A percentile compares a stretch with the other conserved stretches of the same genome.
These are phyloP conservation scores for Cantharellus anzutake DNA, from an alignment of 768 basidiomycete species.

Conservation along the genomic window DNA sequence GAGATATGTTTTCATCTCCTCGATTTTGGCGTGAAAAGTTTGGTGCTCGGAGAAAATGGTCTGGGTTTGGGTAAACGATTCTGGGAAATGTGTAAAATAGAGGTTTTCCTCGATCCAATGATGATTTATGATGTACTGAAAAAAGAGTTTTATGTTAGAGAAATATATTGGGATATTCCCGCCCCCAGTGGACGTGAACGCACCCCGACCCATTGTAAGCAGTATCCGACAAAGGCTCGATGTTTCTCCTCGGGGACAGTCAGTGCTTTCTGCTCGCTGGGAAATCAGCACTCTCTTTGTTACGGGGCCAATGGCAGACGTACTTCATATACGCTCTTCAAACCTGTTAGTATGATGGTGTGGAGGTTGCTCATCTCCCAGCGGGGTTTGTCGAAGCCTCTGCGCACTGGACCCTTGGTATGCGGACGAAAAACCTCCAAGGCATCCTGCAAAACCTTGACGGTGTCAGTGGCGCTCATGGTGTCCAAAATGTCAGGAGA, in stretches of 20 bases:
- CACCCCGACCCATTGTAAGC: neutral
- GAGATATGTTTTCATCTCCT: neutral
- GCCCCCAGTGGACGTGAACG: neutral
- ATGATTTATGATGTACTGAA: neutral
- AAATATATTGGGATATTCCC: neutral
- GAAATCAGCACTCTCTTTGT: neutral
- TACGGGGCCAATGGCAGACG: neutral
- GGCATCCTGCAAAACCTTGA: no score
- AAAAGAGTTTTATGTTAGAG: neutral
- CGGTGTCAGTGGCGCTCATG: no score
- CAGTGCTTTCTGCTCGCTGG: neutral
- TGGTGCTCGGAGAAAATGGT: neutral
- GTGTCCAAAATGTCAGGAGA: no score
- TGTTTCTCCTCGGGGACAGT: neutral
- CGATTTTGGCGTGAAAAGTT: neutral
- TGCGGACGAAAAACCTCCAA: no score
- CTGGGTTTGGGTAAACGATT: neutral
- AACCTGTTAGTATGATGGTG: neutral
- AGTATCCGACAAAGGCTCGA: neutral
- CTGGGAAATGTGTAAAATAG: neutral
- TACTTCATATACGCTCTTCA: neutral
- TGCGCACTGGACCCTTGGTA: neutral
- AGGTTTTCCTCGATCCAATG: neutral
- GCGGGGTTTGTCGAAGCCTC: neutral
- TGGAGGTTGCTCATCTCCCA: neutral